Evolutionary conservation across 192 early-diverging fungal genomes (phyloP), one percentile per base, ranked within the genome.

Genomic region (Rhizoclosmatium sp.): DNA sequence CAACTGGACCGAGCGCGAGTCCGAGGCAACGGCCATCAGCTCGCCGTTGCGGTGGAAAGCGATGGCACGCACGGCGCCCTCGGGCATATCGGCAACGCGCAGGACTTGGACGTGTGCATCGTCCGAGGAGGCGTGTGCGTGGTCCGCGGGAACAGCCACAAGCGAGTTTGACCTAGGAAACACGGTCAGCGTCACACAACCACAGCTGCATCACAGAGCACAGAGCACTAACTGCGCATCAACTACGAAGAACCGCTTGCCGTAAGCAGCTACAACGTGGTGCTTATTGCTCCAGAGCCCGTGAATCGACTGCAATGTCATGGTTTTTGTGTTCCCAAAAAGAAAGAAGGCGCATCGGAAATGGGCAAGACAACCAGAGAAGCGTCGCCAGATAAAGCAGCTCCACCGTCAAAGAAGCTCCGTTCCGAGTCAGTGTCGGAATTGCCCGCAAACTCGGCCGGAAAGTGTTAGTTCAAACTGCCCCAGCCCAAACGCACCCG

Each of bases 11-110:
- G 16, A 40, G 9, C 70, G 70, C 59, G 70, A 56, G 39, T 80
- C 78, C 21, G 59, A 21, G 19, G 78, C 78, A 21, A 80, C 60
- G 69, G 70, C 59, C 59, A 71, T 51, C 46, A 2, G 59, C 59
- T 19, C 23, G 1, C 7, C 21, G 3, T 61, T 42, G 5, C 19
- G 46, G 60, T 65, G 45, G 46, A 80, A 65, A 0, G 62, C 78
- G 31, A 69, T 64, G 1, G 78, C 7, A 31, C 72, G 72, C 2
- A 75, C 44, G 23, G 44, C 4, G 2, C 72, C 72, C 2, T 75
- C 72, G 44, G 66, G 66, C 66, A 68, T 68, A 4, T 19, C 23
- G 45, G 21, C 19, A 14, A 41, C 19, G 9, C 5, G 4, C n/a
- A 68, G 66, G 0, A 14, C 31, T 44, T 44, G 7, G 10, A 41